phyloP scores from a whole-genome alignment of 306 rosid species.

The Lathyrus sativus region DNA sequence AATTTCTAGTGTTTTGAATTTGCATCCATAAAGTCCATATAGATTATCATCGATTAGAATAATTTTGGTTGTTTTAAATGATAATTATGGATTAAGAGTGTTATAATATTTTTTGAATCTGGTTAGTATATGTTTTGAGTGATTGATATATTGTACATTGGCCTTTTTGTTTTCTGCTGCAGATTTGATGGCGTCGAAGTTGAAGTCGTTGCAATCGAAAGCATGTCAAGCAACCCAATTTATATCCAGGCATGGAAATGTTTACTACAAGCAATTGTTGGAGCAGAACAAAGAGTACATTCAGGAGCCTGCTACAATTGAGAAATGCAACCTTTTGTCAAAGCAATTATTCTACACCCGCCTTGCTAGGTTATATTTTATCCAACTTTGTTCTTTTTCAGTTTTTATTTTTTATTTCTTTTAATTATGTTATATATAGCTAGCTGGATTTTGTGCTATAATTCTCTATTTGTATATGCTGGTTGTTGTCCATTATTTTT shows the following conservation, averaged over 20 bases:
- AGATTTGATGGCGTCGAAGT: constrained; percentile 70
- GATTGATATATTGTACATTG: neutral
- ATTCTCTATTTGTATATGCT: constrained; percentile 13
- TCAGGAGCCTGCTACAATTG: constrained; percentile 87
- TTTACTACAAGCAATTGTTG: constrained; percentile 76
- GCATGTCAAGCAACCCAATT: constrained; percentile 82
- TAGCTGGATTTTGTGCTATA: neutral
- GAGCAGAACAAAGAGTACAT: constrained; percentile 87
- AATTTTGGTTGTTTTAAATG: neutral
- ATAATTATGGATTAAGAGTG: constrained; percentile 4
- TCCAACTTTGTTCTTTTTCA: constrained; percentile 13
- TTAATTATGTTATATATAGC: too few relatives aligned
- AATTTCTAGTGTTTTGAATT: constrained; percentile 36
- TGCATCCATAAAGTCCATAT: neutral
- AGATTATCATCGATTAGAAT: neutral
- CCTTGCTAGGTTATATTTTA: constrained; percentile 75
- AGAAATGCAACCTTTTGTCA: constrained; percentile 73
- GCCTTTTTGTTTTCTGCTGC: constrained; percentile 6
- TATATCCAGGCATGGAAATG: constrained; percentile 59
- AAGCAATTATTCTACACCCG: constrained; percentile 92
- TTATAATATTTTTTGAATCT: too few relatives aligned
- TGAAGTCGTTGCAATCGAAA: constrained; percentile 74
- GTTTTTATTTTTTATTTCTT: neutral
- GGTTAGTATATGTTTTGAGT: neutral
- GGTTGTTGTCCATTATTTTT: neutral